Conservation (phyloP, 2,329 filamentous ascomycete genomes). For the Aspergillus hiratsukae region DNA sequence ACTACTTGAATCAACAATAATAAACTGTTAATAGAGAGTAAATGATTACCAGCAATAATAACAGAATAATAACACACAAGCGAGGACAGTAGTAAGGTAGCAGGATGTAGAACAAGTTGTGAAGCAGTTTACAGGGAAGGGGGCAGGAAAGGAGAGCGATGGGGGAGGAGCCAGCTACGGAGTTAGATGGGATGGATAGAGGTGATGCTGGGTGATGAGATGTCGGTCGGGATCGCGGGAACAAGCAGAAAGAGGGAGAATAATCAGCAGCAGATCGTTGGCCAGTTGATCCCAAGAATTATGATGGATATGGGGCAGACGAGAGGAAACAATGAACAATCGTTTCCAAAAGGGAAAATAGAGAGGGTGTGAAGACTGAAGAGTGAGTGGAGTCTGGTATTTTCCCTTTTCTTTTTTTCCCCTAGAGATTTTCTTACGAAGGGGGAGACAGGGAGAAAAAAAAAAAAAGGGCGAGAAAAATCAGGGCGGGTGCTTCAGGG, state of each 20-base stretch:
- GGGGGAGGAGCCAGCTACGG: conserved; percentile 8
- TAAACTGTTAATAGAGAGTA: conserved; percentile 1
- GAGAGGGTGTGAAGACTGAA: conserved; percentile 11
- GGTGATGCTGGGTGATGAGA: background rate
- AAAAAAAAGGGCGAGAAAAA: conserved; percentile 12
- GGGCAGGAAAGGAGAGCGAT: conserved; percentile 7
- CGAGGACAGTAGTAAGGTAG: conserved; percentile 12
- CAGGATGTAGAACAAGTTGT: conserved; percentile 11
- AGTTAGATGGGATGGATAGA: conserved; percentile 1
- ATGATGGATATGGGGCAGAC: conserved; percentile 1
- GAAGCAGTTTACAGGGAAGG: conserved; percentile 18
- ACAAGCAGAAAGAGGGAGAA: conserved; percentile 3
- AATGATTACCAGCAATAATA: conserved; percentile 5
- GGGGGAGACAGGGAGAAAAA: conserved; percentile 10
- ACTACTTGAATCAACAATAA: background rate
- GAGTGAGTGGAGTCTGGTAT: conserved; percentile 5
- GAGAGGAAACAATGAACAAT: conserved; percentile 12
- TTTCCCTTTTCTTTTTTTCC: conserved; percentile 10
- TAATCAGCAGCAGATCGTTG: conserved; percentile 15
- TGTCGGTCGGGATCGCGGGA: background rate
- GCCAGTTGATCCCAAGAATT: conserved; percentile 6
- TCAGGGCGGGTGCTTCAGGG: conserved; percentile 17
- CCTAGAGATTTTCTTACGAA: conserved; percentile 3
- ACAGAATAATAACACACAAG: conserved; percentile 11
- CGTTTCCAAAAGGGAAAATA: conserved; percentile 12